These are phyloP conservation scores for Rhytidhysteron rufulum DNA, from an alignment of 2,329 filamentous ascomycete genomes.

Conservation along the genomic window DNA sequence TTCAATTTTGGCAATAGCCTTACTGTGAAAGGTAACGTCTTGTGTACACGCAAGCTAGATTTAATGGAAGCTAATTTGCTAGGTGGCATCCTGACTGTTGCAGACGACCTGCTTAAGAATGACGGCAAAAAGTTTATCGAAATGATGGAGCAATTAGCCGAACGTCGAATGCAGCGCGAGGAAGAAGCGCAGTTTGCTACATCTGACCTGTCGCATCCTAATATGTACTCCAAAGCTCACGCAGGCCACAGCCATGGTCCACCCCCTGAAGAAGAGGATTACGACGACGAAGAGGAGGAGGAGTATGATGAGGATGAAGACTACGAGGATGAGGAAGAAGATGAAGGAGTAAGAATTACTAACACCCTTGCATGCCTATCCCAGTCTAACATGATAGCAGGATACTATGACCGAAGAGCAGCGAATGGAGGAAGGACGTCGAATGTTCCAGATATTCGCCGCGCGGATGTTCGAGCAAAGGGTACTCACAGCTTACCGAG, in stretches of 20 bases:
- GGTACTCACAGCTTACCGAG: conserved; percentile 93
- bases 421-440: conserved; percentile 95
- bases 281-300: conserved; percentile 75
- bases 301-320: conserved; percentile 63
- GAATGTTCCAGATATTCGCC: conserved; percentile 99
- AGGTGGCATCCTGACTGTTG: conserved; percentile 97
- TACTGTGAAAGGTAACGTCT: conserved; percentile 73
- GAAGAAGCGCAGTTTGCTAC: conserved; percentile 76
- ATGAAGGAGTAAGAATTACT: conserved; percentile 48
- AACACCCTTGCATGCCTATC: conserved; percentile 31
- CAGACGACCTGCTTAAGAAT: conserved; percentile 96
- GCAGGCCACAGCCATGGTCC: conserved; percentile 60
- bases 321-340: conserved; percentile 56
- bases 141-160: conserved; percentile 99
- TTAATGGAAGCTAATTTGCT: conserved; percentile 29
- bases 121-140: conserved; percentile 99
- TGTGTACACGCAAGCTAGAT: conserved; percentile 14
- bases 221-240: conserved; percentile 43
- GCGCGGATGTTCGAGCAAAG: conserved; percentile 99
- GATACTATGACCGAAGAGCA: conserved; percentile 97
- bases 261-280: conserved; percentile 65
- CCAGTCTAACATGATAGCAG: conserved; percentile 46
- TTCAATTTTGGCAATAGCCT: conserved; percentile 97
- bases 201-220: conserved; percentile 56
- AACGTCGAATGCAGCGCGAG: conserved; percentile 94